Evolutionary conservation across 2,329 filamentous ascomycete genomes (phyloP), one percentile per base, ranked within the genome.

Genomic region (Gnomoniopsis smithogilvyi): DNA sequence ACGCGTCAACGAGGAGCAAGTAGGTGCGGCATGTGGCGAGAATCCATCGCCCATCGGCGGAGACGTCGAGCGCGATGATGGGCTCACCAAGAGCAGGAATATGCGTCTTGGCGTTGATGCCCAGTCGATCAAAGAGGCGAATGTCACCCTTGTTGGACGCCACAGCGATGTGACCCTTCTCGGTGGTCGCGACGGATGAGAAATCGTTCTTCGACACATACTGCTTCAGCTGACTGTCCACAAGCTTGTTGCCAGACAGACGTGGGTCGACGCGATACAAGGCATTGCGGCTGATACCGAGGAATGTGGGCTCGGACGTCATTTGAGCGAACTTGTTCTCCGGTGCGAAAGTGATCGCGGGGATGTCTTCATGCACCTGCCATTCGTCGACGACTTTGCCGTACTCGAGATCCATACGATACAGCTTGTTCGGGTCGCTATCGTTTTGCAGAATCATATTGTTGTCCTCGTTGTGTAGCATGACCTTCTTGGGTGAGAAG

Each of bases 311-410:
- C 70, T 96, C 92, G 61, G 88, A 87, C 0, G 92, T 97, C 89
- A 96, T 96, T 77, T 99, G 95, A 1, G 95, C 88, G 69, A 97
- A 99, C 84, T 99, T 99, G 83, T 89, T 96, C 73, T 97, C 93
- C 0, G 95, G 95, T 0, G 91, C 91, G 74, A 98, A 98, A 11
- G 88, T 95, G 56, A 91, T 87, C 62, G 98, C 91, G 0, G 91
- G 89, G 57, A 99, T 97, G 70, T 98, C 91, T 63, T 99, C 94
- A 70, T 99, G 94, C 15, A 99, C 84, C 67, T 96, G 96, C 95
- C 95, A 99, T 74, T 99, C 95, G 69, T 99, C 95, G 2, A 98
- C 92, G 38, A 99, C 91, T 77, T 97, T 98, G 65, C 95, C 95
- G 67, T 96, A 96, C 73, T 99, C 94, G 48, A 99, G 81, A 75